Evolutionary conservation across 768 basidiomycete species (phyloP), one percentile per base, ranked within the genome.

Genomic region (Naganishia antarctica): DNA sequence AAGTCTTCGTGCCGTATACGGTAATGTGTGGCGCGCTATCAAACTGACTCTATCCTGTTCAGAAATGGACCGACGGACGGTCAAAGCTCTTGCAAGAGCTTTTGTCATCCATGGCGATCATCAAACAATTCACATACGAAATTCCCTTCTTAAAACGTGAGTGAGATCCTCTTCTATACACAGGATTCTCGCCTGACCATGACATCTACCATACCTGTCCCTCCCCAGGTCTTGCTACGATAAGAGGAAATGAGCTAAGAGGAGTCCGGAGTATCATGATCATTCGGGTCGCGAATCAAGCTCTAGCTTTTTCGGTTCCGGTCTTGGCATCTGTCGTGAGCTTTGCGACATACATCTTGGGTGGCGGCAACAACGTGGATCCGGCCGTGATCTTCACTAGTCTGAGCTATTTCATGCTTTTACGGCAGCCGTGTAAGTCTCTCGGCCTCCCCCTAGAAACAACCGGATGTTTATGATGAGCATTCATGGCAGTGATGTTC

Each of bases 71-170:
- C 0, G 86, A 87, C 71, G 75, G 79, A 61, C 79, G 87, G 3
- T 83, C 86, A 2, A 84, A 84, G 71, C 80, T 84, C 0, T 77
- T 88, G n/a, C 80, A 84, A 18, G 87, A 88, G 70, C 81, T 86
- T 7, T 73, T 88, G 11, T 81, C 85, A 80, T 73, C 65, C 1
- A 87, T 88, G 85, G 82, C 85, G 4, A 81, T 87, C n/a, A 84
- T 89, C 60, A 88, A 87, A 73, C 87, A 85, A 70, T 89, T 89
- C 73, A 85, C 83, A 28, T 88, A 87, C 67, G 87, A 89, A 76
- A 68, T 80, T 0, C 85, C 87, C 0, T 88, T 87, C 75, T 74
- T 87, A 46, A 80, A 84, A 66, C 80, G 87, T 86, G 65, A 73
- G 81, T 76, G 4, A 2, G 40, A 61, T 62, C 21, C 34, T 37